A percentile compares a stretch with the other conserved stretches of the same genome.
Conservation (phyloP, 2,329 filamentous ascomycete genomes). For the Colletotrichum theobromicola region DNA sequence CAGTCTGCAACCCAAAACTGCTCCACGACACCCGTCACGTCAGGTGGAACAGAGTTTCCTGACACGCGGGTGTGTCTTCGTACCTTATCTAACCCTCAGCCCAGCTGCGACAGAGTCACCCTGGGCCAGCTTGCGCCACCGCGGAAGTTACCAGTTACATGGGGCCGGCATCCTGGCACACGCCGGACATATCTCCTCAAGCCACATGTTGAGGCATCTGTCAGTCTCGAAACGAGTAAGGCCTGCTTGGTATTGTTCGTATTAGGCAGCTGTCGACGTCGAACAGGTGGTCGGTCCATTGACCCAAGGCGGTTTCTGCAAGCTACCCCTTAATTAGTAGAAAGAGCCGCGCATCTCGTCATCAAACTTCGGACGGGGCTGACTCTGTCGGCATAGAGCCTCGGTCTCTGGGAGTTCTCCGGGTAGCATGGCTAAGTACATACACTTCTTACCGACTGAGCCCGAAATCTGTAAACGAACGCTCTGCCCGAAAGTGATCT, state of each 20-base stretch:
- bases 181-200: not conserved
- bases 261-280: not conserved
- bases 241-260: not conserved
- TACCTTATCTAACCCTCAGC: not conserved
- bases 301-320: not conserved
- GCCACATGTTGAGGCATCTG: not conserved
- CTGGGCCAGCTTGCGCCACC: not conserved
- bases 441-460: not conserved
- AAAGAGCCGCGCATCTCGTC: not conserved
- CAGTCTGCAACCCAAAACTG: not conserved
- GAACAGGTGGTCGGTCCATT: constrained; percentile 2
- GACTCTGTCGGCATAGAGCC: not conserved
- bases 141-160: not conserved
- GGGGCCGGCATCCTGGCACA: not conserved
- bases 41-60: not conserved
- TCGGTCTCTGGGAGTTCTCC: not conserved
- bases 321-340: not conserved
- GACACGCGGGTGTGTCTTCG: not conserved
- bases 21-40: not conserved
- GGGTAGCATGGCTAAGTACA: not conserved
- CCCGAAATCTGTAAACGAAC: not conserved
- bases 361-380: not conserved
- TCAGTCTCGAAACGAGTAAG: not conserved
- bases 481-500: not conserved
- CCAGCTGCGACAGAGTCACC: not conserved